Evolutionary conservation across 345 rosid genomes (phyloP).

Genomic region (Salix udensis): DNA sequence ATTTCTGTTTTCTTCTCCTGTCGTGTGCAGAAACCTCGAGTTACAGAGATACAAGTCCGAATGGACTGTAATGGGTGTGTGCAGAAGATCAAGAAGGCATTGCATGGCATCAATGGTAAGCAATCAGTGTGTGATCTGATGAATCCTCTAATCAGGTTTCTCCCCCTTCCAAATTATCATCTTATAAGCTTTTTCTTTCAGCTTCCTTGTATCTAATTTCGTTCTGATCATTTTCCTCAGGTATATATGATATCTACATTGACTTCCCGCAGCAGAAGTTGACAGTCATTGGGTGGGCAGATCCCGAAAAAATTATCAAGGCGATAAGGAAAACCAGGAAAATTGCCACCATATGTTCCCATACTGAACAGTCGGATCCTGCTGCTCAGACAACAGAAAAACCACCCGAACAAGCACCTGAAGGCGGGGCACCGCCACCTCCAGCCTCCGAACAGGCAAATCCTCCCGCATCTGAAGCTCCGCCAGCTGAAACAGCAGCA

Average conservation of each 20-base stretch:
- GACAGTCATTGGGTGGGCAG: constrained; percentile 67
- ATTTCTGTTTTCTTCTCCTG: not conserved
- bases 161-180: not conserved
- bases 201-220: no score
- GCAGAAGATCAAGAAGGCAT: constrained; percentile 69
- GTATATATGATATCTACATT: constrained; percentile 53
- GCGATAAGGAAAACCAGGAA: constrained; percentile 65
- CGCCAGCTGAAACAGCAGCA: constrained; percentile 30
- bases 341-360: constrained; percentile 53
- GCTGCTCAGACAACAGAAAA: constrained; percentile 40
- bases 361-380: constrained; percentile 38
- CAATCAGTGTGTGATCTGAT: not conserved
- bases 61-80: constrained; percentile 79
- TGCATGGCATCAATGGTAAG: constrained; percentile 59
- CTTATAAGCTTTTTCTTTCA: no score
- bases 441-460: constrained; percentile 27
- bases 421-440: constrained; percentile 30
- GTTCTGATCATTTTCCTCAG: constrained; percentile 23
- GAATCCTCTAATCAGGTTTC: not conserved
- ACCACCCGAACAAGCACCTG: constrained; percentile 25
- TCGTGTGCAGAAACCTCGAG: constrained; percentile 49
- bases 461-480: constrained; percentile 42
- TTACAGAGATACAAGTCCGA: constrained; percentile 65
- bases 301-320: constrained; percentile 56
- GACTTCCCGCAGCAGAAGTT: constrained; percentile 64